phyloP scores from a whole-genome alignment of 2,329 filamentous ascomycete genomes.

The Helminthosporium solani region DNA sequence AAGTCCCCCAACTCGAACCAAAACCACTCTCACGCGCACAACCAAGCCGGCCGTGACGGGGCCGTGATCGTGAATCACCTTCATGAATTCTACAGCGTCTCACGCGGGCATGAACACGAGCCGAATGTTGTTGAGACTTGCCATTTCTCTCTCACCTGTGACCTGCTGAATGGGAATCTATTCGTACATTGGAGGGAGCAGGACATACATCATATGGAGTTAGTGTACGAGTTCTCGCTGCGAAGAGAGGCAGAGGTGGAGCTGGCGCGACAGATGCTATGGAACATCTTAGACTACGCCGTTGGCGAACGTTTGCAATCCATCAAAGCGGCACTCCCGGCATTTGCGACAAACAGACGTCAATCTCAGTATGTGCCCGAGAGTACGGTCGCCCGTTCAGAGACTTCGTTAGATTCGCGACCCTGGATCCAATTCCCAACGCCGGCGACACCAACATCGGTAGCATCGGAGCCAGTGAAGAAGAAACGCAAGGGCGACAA shows the following conservation, averaged over 20 bases:
- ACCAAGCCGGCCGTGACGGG: constrained; percentile 7
- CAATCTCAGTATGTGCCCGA: background rate
- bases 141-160: constrained; percentile 10
- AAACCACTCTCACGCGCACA: constrained; percentile 9
- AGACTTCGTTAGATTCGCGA: too few species aligned
- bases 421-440: too few species aligned
- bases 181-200: constrained; percentile 8
- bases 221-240: constrained; percentile 2
- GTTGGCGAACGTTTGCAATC: background rate
- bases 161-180: constrained; percentile 2
- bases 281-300: constrained; percentile 3
- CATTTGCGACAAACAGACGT: background rate
- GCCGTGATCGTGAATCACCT: constrained; percentile 12
- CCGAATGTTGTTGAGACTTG: background rate
- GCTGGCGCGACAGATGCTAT: background rate
- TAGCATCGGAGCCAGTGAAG: too few species aligned
- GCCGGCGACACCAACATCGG: too few species aligned
- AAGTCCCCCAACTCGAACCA: constrained; percentile 7
- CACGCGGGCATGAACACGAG: background rate
- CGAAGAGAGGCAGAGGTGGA: background rate
- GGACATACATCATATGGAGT: constrained; percentile 3
- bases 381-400: background rate
- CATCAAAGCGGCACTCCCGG: background rate
- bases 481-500: too few species aligned
- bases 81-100: constrained; percentile 11